Conservation (phyloP, 1,284 basidiomycete genomes). For the Ceratobasidium theobromae region DNA sequence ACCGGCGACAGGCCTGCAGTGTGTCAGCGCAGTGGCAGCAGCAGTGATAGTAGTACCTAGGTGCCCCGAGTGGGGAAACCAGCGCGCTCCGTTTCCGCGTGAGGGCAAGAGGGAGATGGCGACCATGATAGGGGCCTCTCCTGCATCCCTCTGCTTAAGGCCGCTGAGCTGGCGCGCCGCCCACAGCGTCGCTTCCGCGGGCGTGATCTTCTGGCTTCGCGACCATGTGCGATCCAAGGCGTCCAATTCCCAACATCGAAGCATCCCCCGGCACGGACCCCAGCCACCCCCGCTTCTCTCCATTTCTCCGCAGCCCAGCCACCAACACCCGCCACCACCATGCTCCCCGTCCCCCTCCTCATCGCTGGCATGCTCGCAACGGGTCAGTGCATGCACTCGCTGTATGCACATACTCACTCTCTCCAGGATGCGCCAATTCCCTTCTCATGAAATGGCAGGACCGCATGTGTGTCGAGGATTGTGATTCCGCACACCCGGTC, state of each 20-base stretch:
- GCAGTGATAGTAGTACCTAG: conserved; percentile 47
- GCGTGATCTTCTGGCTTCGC: conserved; percentile 18
- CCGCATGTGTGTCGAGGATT: conserved; percentile 95
- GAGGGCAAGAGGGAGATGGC: conserved; percentile 39
- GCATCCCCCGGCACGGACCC: background rate
- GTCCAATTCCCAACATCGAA: conserved; percentile 1
- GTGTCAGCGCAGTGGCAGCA: background rate
- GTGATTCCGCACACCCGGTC: conserved; percentile 53
- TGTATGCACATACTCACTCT: background rate
- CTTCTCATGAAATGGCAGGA: conserved; percentile 77
- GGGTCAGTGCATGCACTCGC: conserved; percentile 40
- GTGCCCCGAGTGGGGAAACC: conserved; percentile 73
- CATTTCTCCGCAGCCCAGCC: background rate
- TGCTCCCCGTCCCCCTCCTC: conserved; percentile 51
- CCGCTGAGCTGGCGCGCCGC: conserved; percentile 26
- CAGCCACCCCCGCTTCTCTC: background rate
- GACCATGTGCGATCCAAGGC: conserved; percentile 20
- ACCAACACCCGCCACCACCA: conserved; percentile 48
- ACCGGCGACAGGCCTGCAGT: conserved; percentile 64
- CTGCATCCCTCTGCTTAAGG: conserved; percentile 12
- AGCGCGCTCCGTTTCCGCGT: conserved; percentile 64
- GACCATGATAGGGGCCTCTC: conserved; percentile 34
- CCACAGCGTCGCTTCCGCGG: background rate
- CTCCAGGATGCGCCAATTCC: conserved; percentile 52
- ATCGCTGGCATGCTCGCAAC: conserved; percentile 80